These are phyloP conservation scores for Cystobasidiaceae sp. DNA, from an alignment of 1,284 basidiomycete genomes.

Conservation along the genomic window DNA sequence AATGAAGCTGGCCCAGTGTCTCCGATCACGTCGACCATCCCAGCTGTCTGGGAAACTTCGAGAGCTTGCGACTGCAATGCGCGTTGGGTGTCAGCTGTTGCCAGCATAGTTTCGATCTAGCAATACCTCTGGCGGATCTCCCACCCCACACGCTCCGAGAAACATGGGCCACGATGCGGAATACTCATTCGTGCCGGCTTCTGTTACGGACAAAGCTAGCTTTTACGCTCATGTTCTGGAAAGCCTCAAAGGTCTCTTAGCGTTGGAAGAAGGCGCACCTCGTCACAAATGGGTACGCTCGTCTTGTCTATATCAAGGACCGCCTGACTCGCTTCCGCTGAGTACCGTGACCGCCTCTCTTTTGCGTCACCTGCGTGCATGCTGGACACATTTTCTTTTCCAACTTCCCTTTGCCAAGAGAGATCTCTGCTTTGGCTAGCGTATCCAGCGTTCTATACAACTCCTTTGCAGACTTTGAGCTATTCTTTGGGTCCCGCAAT, in stretches of 20 bases:
- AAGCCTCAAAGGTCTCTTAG: conserved; percentile 43
- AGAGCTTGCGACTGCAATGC: no score
- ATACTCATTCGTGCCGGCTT: conserved; percentile 4
- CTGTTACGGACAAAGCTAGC: conserved; percentile 39
- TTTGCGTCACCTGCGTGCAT: no score
- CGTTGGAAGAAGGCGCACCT: not conserved
- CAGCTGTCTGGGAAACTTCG: no score
- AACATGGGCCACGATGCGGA: conserved; percentile 27
- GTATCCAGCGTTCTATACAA: conserved; percentile 25
- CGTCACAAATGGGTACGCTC: conserved; percentile 20
- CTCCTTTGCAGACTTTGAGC: conserved; percentile 19
- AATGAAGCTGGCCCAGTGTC: no score
- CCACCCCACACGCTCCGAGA: not conserved
- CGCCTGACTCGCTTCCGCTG: not conserved
- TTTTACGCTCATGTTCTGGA: conserved; percentile 47
- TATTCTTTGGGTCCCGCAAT: not conserved
- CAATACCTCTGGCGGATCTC: not conserved
- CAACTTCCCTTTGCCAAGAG: not conserved
- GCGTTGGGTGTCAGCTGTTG: no score
- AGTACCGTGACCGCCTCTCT: no score
- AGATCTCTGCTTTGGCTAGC: conserved; percentile 29
- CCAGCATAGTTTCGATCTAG: no score
- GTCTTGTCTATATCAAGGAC: not conserved
- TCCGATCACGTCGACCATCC: no score
- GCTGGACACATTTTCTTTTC: not conserved